Base-by-base conservation (phyloP, 2,329 filamentous ascomycete genomes). In the Intubia oerlemansii region DNA sequence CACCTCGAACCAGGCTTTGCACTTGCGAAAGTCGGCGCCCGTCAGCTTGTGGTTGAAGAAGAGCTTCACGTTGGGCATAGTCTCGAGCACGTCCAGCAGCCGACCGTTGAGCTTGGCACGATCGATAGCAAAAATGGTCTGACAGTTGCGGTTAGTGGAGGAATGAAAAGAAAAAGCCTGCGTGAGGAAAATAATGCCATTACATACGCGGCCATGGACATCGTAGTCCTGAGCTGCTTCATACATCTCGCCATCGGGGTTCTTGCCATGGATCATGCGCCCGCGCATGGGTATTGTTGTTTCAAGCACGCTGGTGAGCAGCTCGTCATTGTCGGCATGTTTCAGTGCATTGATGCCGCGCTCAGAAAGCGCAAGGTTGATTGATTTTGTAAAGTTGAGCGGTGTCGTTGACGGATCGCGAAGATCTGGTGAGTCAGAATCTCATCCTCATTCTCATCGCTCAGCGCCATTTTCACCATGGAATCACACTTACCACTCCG, bases 321-420 rank as follows among this genome's bases (percentile, higher is more conserved):
- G 62, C 4, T 59, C 62, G 4, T 66, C 53, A 18, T 71, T 63
- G 16, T 68, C 66, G 2, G 78, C 68, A 40, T 77, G 58, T 29
- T 66, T 65, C 52, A 98, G 73, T 14, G 85, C 79, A 48, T 88
- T 78, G 47, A 95, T 84, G 18, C 88, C 88, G 33, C 88, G 71
- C 47, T 95, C 84, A 0, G 88, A 95, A 1, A 98, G 59, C 14
- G 88, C 85, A 31, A 98, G 56, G 45, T 98, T 98, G 57, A 98
- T 98, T n/a, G 88, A 95, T 49, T 82, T 91, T 35, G 84, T 91
- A 46, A 93, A 93, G 51, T 93, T 93, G 35, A 95, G 60, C 4
- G 85, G 84, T 17, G 72, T 70, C 1, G 79, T 92, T 3, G 68
- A 64, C 3, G 77, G 72, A 46, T 90, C 72, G 23, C 88, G 72